Evolutionary conservation across 2,329 filamentous ascomycete genomes (phyloP), one percentile per base, ranked within the genome.

Genomic region (Orbilia blumenaviensis): DNA sequence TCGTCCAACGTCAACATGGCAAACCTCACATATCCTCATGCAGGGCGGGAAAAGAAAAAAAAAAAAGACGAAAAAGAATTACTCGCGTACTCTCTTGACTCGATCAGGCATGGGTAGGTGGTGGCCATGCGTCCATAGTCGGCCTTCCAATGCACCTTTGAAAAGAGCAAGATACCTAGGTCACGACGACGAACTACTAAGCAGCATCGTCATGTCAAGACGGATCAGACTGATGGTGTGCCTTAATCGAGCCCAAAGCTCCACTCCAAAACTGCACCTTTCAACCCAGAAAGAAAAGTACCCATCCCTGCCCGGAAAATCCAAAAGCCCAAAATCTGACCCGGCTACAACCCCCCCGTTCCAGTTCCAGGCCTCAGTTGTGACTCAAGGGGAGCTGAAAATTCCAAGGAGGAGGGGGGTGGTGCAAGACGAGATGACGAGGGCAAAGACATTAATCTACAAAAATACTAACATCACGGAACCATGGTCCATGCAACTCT

Each of bases 91-190:
- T n/a, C n/a, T n/a, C n/a, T n/a, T n/a, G n/a, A n/a, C n/a, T n/a
- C n/a, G n/a, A n/a, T n/a, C n/a, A n/a, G n/a, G n/a, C n/a, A n/a
- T n/a, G n/a, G n/a, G n/a, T n/a, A n/a, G n/a, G n/a, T n/a, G n/a
- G n/a, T n/a, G n/a, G n/a, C n/a, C n/a, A n/a, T n/a, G n/a, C n/a
- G n/a, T n/a, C n/a, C 27, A 4, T 4, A 32, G 36, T 66, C 25
- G 48, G 66, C 66, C 66, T 69, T 52, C 27, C 42, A n/a, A 69
- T 69, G 66, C 44, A 69, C 54, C 66, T 69, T 42, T 62, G 41
- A 42, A 58, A 23, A 18, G 8, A n/a, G n/a, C n/a, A 18, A 44
- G 18, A 23, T 5, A n/a, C 14, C 12, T 3, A n/a, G 38, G 10
- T 41, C 14, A 16, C 7, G 41, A 21, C 23, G 21, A 14, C 23